Conservation (phyloP, 495 filamentous ascomycete species). For the Hypoxylon rickii region DNA sequence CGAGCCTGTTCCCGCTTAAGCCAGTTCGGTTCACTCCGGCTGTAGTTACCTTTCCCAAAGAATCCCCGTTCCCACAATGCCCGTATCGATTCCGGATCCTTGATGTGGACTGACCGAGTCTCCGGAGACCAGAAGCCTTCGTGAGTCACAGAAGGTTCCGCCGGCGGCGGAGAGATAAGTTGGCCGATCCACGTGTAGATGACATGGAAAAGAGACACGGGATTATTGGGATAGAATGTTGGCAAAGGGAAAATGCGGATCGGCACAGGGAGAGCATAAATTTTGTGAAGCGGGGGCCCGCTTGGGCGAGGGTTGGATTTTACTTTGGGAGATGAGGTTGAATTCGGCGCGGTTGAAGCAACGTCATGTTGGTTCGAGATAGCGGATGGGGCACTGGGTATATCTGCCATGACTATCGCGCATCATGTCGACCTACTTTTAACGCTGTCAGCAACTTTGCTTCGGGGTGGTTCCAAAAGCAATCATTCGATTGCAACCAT, state of each 20-base stretch:
- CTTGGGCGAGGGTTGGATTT: conserved; percentile 27
- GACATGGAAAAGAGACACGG: conserved; percentile 80
- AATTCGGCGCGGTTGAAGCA: conserved; percentile 14
- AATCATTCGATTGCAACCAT: background rate
- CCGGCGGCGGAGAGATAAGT: conserved; percentile 64
- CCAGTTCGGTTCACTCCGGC: conserved; percentile 94
- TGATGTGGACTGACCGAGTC: conserved; percentile 84
- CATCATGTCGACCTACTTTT: conserved; percentile 46
- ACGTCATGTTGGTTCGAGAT: conserved; percentile 23
- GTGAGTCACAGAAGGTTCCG: conserved; percentile 69
- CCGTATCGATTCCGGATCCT: conserved; percentile 70
- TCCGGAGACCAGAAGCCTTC: conserved; percentile 75
- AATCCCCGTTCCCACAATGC: conserved; percentile 95
- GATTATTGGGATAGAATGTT: conserved; percentile 87
- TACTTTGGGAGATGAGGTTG: conserved; percentile 11
- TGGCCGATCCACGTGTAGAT: conserved; percentile 76
- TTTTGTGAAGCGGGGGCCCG: conserved; percentile 59
- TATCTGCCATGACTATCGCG: conserved; percentile 45
- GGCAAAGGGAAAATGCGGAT: conserved; percentile 81
- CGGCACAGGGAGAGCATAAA: conserved; percentile 81
- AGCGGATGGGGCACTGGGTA: conserved; percentile 29
- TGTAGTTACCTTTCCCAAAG: conserved; percentile 91
- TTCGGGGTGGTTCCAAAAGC: background rate
- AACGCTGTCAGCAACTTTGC: conserved; percentile 28
- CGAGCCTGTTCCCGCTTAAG: conserved; percentile 77